These are phyloP conservation scores for Dendryphion nanum DNA, from an alignment of 2,329 filamentous ascomycete genomes.

Conservation along the genomic window DNA sequence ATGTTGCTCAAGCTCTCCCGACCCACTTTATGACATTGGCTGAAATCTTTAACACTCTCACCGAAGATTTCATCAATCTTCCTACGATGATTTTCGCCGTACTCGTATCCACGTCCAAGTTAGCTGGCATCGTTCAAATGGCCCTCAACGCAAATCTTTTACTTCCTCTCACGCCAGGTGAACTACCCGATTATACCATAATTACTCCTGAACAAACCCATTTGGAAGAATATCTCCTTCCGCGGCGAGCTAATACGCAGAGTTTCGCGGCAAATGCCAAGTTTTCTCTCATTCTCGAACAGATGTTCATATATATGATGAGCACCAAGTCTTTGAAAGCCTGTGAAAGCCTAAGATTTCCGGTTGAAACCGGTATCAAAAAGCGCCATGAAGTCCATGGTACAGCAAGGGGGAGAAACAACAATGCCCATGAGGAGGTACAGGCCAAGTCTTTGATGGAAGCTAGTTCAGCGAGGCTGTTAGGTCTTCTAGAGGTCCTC, in stretches of 20 bases:
- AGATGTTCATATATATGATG: constrained; percentile 32
- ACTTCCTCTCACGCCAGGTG: constrained; percentile 20
- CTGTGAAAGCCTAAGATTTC: constrained; percentile 37
- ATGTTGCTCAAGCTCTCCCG: constrained; percentile 38
- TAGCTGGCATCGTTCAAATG: constrained; percentile 45
- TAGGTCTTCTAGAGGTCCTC: constrained; percentile 33
- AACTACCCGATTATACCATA: constrained; percentile 25
- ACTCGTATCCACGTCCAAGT: constrained; percentile 51
- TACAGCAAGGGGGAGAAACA: constrained; percentile 47
- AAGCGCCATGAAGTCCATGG: constrained; percentile 47
- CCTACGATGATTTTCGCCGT: constrained; percentile 58
- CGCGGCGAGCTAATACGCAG: constrained; percentile 21
- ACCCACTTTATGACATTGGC: constrained; percentile 51
- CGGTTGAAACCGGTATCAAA: constrained; percentile 54
- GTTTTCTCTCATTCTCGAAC: constrained; percentile 34
- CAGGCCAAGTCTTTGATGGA: constrained; percentile 34
- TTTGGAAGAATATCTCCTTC: constrained; percentile 26
- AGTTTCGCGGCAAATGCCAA: constrained; percentile 34
- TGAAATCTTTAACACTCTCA: constrained; percentile 60
- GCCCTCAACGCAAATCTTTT: constrained; percentile 45
- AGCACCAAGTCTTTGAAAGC: constrained; percentile 14
- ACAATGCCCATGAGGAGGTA: constrained; percentile 34
- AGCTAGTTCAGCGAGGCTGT: constrained; percentile 33
- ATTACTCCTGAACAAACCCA: constrained; percentile 24
- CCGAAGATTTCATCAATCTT: constrained; percentile 54